phyloP scores from a whole-genome alignment of 2,329 filamentous ascomycete genomes.

The Xylaria sp. region DNA sequence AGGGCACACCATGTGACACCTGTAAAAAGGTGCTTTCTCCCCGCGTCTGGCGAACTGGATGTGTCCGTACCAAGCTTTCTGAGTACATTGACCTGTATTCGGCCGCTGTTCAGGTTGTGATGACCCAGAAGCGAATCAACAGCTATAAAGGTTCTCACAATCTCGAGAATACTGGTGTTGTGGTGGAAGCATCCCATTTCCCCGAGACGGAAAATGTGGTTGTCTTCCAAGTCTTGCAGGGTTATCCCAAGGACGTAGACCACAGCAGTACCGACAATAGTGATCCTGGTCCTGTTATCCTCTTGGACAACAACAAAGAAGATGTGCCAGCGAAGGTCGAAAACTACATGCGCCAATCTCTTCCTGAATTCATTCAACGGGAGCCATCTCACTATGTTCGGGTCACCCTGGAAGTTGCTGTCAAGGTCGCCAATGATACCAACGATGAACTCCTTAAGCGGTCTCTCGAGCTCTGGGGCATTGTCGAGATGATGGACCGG shows the following conservation, averaged over 20 bases:
- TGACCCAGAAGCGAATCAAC: slow-evolving; percentile 63
- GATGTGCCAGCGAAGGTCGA: slow-evolving; percentile 63
- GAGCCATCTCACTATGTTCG: slow-evolving; percentile 64
- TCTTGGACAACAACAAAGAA: slow-evolving; percentile 64
- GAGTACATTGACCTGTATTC: slow-evolving; percentile 66
- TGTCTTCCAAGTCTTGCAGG: slow-evolving; percentile 46
- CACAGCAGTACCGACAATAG: slow-evolving; percentile 36
- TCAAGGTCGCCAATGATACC: slow-evolving; percentile 49
- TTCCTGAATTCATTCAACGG: slow-evolving; percentile 59
- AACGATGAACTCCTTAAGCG: slow-evolving; percentile 58
- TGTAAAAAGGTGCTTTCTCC: slow-evolving; percentile 66
- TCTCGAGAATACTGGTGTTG: slow-evolving; percentile 51
- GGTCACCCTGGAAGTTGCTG: slow-evolving; percentile 57
- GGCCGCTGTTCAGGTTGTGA: slow-evolving; percentile 64
- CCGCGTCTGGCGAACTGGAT: slow-evolving; percentile 66
- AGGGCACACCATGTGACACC: slow-evolving; percentile 63
- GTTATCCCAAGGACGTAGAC: slow-evolving; percentile 39
- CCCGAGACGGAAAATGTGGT: slow-evolving; percentile 52
- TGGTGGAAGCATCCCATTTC: slow-evolving; percentile 64
- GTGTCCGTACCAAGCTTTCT: slow-evolving; percentile 63
- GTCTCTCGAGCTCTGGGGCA: slow-evolving; percentile 65
- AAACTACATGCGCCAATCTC: slow-evolving; percentile 60
- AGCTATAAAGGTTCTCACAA: slow-evolving; percentile 53
- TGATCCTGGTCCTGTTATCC: slow-evolving; percentile 43
- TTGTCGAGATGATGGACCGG: slow-evolving; percentile 67